phyloP scores from a whole-genome alignment of 345 rosid species.

The Eucalyptus cloeziana region DNA sequence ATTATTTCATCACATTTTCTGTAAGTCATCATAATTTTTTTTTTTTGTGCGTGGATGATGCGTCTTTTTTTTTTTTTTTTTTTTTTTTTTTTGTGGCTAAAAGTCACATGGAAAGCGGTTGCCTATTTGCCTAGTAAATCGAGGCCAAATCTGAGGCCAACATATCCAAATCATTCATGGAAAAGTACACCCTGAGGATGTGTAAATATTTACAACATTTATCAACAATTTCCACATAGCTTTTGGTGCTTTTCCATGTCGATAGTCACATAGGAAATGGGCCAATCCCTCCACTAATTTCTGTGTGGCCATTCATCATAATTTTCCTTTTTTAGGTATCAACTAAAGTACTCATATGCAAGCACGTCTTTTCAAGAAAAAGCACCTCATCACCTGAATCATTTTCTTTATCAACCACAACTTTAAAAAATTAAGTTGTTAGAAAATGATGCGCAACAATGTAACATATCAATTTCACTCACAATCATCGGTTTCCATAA shows the following conservation, averaged over 20 bases:
- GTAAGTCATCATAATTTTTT: background rate
- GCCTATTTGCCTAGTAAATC: background rate
- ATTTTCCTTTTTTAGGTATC: background rate
- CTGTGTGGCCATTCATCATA: background rate
- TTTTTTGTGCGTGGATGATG: background rate
- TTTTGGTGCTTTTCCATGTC: background rate
- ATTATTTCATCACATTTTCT: background rate
- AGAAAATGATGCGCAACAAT: background rate
- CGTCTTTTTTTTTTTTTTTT: background rate
- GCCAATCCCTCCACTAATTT: background rate
- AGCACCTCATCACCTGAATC: background rate
- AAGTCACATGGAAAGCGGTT: background rate
- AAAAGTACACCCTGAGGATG: background rate
- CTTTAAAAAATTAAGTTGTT: background rate
- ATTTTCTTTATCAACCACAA: background rate
- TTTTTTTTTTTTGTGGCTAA: background rate
- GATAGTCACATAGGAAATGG: background rate
- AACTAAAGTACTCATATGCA: background rate
- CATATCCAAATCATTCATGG: background rate
- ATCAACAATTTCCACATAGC: background rate
- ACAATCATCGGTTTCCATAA: background rate
- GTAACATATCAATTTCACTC: background rate
- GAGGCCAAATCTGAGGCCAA: background rate
- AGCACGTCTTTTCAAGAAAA: background rate
- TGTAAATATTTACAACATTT: background rate